Percentiles rank a stretch among this genome's conserved stretches.
phyloP scores from a whole-genome alignment of 805 yeast genomes.

The Pichia nakasei region DNA sequence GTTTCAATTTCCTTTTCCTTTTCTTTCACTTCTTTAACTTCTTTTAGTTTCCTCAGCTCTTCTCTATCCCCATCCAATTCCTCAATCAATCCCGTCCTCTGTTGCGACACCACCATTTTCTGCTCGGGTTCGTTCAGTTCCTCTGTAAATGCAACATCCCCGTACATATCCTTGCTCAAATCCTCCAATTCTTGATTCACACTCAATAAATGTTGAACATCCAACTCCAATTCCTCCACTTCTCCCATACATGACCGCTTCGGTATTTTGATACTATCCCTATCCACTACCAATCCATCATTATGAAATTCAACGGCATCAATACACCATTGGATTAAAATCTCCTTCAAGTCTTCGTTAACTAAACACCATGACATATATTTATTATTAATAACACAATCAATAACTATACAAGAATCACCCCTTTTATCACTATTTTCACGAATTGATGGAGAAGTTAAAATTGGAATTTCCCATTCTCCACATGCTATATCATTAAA shows the following conservation, averaged over 20 bases:
- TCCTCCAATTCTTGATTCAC: conserved; percentile 26
- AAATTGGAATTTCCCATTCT: conserved; percentile 81
- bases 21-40: neutral
- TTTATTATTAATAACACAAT: conserved; percentile 64
- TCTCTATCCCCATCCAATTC: neutral
- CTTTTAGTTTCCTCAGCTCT: no score
- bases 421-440: conserved; percentile 64
- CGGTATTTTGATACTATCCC: conserved; percentile 56
- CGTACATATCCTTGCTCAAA: conserved; percentile 19
- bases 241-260: conserved; percentile 77
- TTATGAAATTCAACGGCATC: conserved; percentile 55
- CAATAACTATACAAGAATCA: conserved; percentile 52
- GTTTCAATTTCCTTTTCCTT: neutral
- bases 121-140: no score
- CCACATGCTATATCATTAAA: conserved; percentile 58
- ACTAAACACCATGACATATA: conserved; percentile 55
- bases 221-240: conserved; percentile 37
- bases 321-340: conserved; percentile 74
- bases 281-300: conserved; percentile 35
- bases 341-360: conserved; percentile 51
- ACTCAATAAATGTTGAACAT: conserved; percentile 32
- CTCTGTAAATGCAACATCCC: neutral
- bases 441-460: conserved; percentile 49
- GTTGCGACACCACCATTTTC: no score
- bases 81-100: no score